Conservation (phyloP, 352 stramenopile species). For the Globisporangium nagaii region DNA sequence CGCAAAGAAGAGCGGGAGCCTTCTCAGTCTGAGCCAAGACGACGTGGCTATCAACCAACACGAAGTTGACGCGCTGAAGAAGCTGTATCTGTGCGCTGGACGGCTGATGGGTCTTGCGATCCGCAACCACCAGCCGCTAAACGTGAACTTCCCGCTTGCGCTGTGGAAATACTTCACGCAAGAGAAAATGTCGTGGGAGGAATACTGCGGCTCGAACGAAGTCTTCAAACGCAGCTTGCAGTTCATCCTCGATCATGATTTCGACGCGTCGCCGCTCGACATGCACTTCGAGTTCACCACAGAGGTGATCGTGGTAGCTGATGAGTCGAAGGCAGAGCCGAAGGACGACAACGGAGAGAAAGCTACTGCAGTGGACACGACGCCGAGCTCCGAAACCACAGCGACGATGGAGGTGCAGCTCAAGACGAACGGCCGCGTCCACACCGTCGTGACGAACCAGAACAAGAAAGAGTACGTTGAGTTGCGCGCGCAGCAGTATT, state of each 20-base stretch:
- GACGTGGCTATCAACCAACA: slow-evolving; percentile 35
- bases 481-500: slow-evolving; percentile 51
- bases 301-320: slow-evolving; percentile 26
- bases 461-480: slow-evolving; percentile 69
- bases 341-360: slow-evolving; percentile 1
- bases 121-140: slow-evolving; percentile 62
- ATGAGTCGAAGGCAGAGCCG: slow-evolving; percentile 11
- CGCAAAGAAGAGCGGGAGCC: slow-evolving; percentile 22
- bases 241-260: slow-evolving; percentile 64
- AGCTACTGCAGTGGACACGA: background rate
- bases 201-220: slow-evolving; percentile 50
- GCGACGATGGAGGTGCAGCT: slow-evolving; percentile 68
- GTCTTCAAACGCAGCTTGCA: slow-evolving; percentile 59
- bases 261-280: slow-evolving; percentile 43
- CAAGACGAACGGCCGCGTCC: slow-evolving; percentile 15
- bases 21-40: slow-evolving; percentile 26
- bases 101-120: slow-evolving; percentile 63
- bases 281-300: slow-evolving; percentile 67
- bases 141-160: slow-evolving; percentile 45
- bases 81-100: slow-evolving; percentile 59
- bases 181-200: slow-evolving; percentile 46
- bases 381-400: background rate
- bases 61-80: slow-evolving; percentile 35
- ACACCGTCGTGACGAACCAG: slow-evolving; percentile 46
- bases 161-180: slow-evolving; percentile 69